Percentiles rank a stretch among this genome's conserved stretches.
These are phyloP conservation scores for Ascochyta rabiei DNA, from an alignment of 2,329 filamentous ascomycete species.

Conservation along the genomic window DNA sequence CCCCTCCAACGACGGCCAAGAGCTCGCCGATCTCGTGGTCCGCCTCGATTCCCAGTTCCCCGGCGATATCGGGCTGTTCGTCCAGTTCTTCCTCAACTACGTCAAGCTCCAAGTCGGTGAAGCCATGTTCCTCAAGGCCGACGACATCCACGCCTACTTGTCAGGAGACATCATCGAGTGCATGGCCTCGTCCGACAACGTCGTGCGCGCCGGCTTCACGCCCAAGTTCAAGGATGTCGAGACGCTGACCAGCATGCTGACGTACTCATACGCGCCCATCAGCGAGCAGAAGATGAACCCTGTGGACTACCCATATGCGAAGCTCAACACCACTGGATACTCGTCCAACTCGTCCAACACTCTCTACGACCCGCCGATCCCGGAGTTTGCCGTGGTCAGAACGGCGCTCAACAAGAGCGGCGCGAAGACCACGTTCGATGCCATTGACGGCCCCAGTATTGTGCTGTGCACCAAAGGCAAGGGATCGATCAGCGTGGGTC, in stretches of 20 bases:
- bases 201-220: slow-evolving; percentile 94
- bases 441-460: slow-evolving; percentile 86
- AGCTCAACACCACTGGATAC: slow-evolving; percentile 81
- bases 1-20: slow-evolving; percentile 68
- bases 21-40: slow-evolving; percentile 76
- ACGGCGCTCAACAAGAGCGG: slow-evolving; percentile 72
- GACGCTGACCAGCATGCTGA: slow-evolving; percentile 88
- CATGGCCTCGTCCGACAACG: slow-evolving; percentile 99
- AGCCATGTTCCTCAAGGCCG: slow-evolving; percentile 93
- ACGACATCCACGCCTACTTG: slow-evolving; percentile 96
- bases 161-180: slow-evolving; percentile 97
- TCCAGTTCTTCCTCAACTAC: slow-evolving; percentile 96
- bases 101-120: slow-evolving; percentile 87
- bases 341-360: slow-evolving; percentile 72
- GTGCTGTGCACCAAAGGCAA: slow-evolving; percentile 85
- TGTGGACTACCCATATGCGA: slow-evolving; percentile 82
- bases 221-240: slow-evolving; percentile 97
- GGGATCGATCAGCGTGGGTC: slow-evolving; percentile 84
- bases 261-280: slow-evolving; percentile 94
- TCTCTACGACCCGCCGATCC: slow-evolving; percentile 94
- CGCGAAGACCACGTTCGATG: slow-evolving; percentile 86
- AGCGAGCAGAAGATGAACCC: slow-evolving; percentile 93
- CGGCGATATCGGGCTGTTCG: slow-evolving; percentile 85
- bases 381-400: slow-evolving; percentile 91
- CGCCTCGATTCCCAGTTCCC: slow-evolving; percentile 86